A percentile compares a stretch with the other conserved stretches of the same genome.
phyloP scores from a whole-genome alignment of 2,329 filamentous ascomycete species.

The Fusarium sp. region DNA sequence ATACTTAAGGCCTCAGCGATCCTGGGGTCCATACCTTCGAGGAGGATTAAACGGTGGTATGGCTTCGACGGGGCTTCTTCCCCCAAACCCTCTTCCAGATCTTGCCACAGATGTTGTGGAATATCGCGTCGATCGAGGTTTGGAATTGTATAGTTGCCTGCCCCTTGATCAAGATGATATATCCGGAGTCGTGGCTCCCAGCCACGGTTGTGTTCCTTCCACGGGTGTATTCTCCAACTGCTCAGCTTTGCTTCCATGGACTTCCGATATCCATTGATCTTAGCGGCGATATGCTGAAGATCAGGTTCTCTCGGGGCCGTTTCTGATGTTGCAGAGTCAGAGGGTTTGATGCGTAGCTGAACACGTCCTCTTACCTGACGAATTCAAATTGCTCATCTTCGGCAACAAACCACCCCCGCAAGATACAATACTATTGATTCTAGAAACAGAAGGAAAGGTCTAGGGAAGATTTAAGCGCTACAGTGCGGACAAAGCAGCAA shows the following conservation, averaged over 20 bases:
- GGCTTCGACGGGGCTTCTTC: neutral
- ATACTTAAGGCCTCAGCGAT: slow-evolving; percentile 2
- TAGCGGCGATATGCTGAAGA: neutral
- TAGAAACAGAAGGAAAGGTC: too few relatives aligned
- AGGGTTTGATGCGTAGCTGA: neutral
- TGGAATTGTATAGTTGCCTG: neutral
- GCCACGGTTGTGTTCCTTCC: slow-evolving; percentile 1
- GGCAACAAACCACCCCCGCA: too few relatives aligned
- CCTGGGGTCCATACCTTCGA: slow-evolving; percentile 6
- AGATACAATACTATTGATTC: too few relatives aligned
- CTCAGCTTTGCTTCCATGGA: neutral
- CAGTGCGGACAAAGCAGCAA: too few relatives aligned
- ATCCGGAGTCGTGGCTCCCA: neutral
- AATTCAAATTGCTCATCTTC: neutral
- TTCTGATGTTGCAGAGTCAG: neutral
- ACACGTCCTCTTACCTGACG: neutral
- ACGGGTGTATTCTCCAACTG: neutral
- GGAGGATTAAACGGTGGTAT: neutral
- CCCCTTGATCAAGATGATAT: neutral
- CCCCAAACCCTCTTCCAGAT: neutral
- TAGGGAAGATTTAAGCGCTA: too few relatives aligned
- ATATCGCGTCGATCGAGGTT: neutral
- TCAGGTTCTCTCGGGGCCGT: neutral
- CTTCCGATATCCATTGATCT: neutral
- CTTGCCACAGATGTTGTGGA: neutral